Evolutionary conservation across 2,329 filamentous ascomycete species (phyloP), one percentile per base, ranked within the genome.

Genomic region (Nemania sp.): DNA sequence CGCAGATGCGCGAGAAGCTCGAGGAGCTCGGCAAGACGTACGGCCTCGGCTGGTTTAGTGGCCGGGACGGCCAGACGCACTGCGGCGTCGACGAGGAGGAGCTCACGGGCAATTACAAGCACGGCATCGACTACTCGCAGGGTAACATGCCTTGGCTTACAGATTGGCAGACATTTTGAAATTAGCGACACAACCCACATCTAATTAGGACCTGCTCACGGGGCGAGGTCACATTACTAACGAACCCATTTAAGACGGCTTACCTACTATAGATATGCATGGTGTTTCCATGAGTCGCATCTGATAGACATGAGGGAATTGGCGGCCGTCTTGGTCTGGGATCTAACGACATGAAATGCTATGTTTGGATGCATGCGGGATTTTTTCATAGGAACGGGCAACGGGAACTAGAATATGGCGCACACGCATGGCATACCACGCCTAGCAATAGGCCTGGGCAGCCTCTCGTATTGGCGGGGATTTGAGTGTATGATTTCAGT

Each of bases 31-130:
- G 86, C 43, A 90, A 91, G 81, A 89, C 84, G 47, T 95, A 94
- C 78, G 92, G 90, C 1, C 79, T 94, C 38, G 92, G 92, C 0
- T 94, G 92, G 92, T 94, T 94, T 75, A 81, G 82, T 47, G 92
- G 92, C 0, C 82, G 92, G 20, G 92, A 95, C 78, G 89, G 90
- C 3, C 85, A 90, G 78, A 87, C 87, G 70, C 92, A 94, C 82
- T 91, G 91, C 75, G 92, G 92, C 13, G 87, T 95, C 65, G 92
- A 95, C 75, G 86, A 93, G 80, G 92, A 94, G 81, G 89, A 92
- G 77, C 81, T 94, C 74, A 81, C 85, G 68, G 86, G 85, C 67
- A 81, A 78, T 65, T 94, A 93, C 78, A 88, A 87, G 77, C 89
- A 92, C 77, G 90, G 90, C 5, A 78, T 85, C 51, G 83, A 85